A percentile compares a stretch with the other conserved stretches of the same genome.
phyloP scores from a whole-genome alignment of 1,284 basidiomycete species.

The Vanrija pseudolonga region DNA sequence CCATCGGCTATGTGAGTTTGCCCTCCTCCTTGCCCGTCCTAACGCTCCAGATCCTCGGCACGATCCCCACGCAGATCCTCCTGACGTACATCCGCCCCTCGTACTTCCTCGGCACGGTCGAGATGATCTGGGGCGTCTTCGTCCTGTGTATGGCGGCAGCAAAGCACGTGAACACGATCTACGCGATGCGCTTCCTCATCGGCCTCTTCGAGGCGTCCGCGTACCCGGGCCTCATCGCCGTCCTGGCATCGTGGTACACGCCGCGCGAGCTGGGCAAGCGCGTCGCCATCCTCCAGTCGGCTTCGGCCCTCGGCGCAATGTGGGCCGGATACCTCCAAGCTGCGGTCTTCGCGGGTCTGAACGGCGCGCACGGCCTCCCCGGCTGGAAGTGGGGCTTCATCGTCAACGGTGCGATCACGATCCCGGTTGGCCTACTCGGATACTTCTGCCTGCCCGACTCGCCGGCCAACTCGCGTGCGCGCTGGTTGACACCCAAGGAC shows the following conservation, averaged over 20 bases:
- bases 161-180: constrained; percentile 8
- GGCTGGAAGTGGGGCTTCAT: constrained; percentile 44
- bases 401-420: constrained; percentile 36
- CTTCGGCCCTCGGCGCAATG: constrained; percentile 9
- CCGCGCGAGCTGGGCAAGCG: constrained; percentile 37
- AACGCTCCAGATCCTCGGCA: constrained; percentile 3
- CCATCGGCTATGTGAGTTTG: constrained; percentile 6
- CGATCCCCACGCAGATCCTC: constrained; percentile 29
- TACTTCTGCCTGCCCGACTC: constrained; percentile 44
- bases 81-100: constrained; percentile 19
- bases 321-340: constrained; percentile 13
- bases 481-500: constrained; percentile 45
- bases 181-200: constrained; percentile 16
- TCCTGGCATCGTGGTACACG: constrained; percentile 23
- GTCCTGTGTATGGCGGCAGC: constrained; percentile 10
- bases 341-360: constrained; percentile 22
- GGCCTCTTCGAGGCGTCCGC: constrained; percentile 11
- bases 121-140: constrained; percentile 22
- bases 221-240: constrained; percentile 9
- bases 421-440: constrained; percentile 27
- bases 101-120: constrained; percentile 25
- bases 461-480: constrained; percentile 40
- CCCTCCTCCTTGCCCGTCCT: not conserved
- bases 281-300: constrained; percentile 33
- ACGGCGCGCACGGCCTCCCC: constrained; percentile 32